phyloP scores from a whole-genome alignment of 179 eudicot species.

The Spinacia oleracea region DNA sequence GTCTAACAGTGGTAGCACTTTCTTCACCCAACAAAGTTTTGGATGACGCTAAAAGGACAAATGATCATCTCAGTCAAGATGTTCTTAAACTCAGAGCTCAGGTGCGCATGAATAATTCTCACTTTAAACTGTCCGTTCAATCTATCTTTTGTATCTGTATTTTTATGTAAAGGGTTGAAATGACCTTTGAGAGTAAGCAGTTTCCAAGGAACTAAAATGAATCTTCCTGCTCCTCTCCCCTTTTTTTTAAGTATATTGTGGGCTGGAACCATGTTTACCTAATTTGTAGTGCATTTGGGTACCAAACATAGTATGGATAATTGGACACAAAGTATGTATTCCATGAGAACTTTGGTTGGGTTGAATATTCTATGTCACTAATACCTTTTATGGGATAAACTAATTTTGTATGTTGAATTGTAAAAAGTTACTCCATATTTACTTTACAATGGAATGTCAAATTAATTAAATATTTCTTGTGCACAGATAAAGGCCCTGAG shows the following conservation, averaged over 20 bases:
- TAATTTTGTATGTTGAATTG: not conserved
- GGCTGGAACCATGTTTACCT: too few relatives aligned
- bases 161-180: not conserved
- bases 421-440: too few relatives aligned
- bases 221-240: not conserved
- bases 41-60: slow-evolving; percentile 42
- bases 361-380: not conserved
- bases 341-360: not conserved
- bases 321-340: too few relatives aligned
- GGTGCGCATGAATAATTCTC: slow-evolving; percentile 37
- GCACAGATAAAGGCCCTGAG: not conserved
- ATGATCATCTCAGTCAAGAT: slow-evolving; percentile 53
- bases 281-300: too few relatives aligned
- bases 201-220: not conserved
- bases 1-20: slow-evolving; percentile 38
- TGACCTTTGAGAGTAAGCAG: not conserved
- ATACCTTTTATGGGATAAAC: not conserved
- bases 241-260: too few relatives aligned
- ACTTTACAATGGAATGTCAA: not conserved
- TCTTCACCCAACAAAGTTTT: slow-evolving; percentile 31
- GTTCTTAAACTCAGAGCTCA: slow-evolving; percentile 57
- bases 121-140: not conserved
- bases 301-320: not conserved
- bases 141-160: not conserved
- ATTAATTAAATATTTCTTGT: not conserved